Evolutionary conservation across 2,329 filamentous ascomycete genomes (phyloP).

Genomic region (Bipolaris cookei): DNA sequence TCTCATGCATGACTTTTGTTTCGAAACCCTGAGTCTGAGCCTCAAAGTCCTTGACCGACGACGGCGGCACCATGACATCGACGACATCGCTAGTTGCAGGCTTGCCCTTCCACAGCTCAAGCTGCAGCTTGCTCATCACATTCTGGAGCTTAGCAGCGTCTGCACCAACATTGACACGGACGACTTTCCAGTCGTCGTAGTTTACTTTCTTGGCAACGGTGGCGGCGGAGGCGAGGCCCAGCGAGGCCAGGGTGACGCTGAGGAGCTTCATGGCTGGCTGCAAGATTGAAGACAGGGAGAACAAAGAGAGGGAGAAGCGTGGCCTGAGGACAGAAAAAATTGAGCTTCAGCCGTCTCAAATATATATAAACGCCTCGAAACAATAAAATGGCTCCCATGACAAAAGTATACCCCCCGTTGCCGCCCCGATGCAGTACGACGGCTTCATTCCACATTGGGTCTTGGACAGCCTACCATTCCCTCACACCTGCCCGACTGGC

Average conservation of each 20-base stretch:
- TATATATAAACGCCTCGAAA: conserved; percentile 5
- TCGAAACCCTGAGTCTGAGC: conserved; percentile 34
- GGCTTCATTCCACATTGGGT: conserved; percentile 1
- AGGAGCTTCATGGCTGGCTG: conserved; percentile 41
- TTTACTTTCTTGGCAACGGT: conserved; percentile 38
- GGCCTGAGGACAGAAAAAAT: neutral
- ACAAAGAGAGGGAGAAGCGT: conserved; percentile 8
- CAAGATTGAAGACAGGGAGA: neutral
- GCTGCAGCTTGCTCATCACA: conserved; percentile 39
- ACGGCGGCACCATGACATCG: conserved; percentile 46
- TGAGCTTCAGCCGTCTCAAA: neutral
- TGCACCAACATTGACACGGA: conserved; percentile 43
- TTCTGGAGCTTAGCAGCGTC: conserved; percentile 36
- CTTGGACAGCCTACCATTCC: conserved; percentile 7
- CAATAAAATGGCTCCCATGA: neutral
- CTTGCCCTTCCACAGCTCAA: conserved; percentile 47
- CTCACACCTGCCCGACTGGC: conserved; percentile 39
- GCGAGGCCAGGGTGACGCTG: conserved; percentile 35
- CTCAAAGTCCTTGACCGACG: conserved; percentile 39
- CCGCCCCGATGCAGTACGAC: conserved; percentile 1
- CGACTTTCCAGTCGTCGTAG: conserved; percentile 49
- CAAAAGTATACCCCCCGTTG: neutral
- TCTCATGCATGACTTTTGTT: conserved; percentile 46
- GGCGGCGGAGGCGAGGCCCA: conserved; percentile 43
- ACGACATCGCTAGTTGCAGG: conserved; percentile 41